Evolutionary conservation across 2,329 filamentous ascomycete genomes (phyloP).

Genomic region (Diaporthe capsici): DNA sequence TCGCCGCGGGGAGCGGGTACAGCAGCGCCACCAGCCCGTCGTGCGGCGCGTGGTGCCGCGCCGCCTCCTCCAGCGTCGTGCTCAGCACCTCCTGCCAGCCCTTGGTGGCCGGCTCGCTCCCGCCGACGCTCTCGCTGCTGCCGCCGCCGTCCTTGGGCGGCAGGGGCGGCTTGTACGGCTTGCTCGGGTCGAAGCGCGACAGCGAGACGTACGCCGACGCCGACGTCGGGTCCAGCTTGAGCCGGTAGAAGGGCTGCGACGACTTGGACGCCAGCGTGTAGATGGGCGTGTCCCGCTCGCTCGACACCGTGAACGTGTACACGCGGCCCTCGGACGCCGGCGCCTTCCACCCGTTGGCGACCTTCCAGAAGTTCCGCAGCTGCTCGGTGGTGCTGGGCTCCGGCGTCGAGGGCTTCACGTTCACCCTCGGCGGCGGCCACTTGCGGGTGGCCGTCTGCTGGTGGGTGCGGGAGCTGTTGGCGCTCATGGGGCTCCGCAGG

Average conservation of each 20-base stretch:
- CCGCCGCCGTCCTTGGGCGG: constrained; percentile 38
- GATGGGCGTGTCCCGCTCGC: constrained; percentile 72
- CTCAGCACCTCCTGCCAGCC: constrained; percentile 71
- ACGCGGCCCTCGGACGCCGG: constrained; percentile 70
- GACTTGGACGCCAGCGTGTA: constrained; percentile 74
- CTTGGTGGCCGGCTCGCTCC: constrained; percentile 53
- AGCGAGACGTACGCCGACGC: constrained; percentile 73
- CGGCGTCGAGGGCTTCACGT: constrained; percentile 58
- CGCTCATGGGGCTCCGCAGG: constrained; percentile 51
- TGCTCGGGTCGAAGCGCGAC: constrained; percentile 72
- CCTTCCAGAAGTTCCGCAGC: constrained; percentile 77
- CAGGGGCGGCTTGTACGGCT: constrained; percentile 64
- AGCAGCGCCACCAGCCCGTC: constrained; percentile 77
- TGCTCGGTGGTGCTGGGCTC: constrained; percentile 70
- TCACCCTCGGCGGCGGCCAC: constrained; percentile 50
- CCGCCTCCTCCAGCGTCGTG: constrained; percentile 70
- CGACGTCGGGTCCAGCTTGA: constrained; percentile 75
- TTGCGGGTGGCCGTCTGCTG: constrained; percentile 36
- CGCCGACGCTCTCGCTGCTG: constrained; percentile 42
- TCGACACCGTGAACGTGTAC: constrained; percentile 71
- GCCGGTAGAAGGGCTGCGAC: constrained; percentile 75
- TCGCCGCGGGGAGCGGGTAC: constrained; percentile 76
- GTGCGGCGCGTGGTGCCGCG: constrained; percentile 66
- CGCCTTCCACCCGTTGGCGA: constrained; percentile 78
- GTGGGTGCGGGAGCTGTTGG: constrained; percentile 44